Evolutionary conservation across 2,329 filamentous ascomycete genomes (phyloP).

Genomic region (Trichophyton verrucosum): DNA sequence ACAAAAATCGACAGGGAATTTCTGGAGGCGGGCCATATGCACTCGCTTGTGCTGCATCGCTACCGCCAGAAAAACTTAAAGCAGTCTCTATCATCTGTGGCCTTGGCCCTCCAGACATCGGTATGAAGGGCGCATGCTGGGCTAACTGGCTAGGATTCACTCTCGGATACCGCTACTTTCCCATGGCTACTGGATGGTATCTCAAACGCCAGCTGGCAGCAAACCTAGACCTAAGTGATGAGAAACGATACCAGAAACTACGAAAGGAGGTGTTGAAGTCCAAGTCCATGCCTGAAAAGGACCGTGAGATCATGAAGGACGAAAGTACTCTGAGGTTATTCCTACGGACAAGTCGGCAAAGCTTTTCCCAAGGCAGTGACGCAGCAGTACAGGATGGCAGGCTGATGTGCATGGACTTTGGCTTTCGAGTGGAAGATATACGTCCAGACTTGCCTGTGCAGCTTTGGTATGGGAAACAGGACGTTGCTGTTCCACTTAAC

Average conservation of each 20-base stretch:
- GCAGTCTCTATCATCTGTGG: constrained; percentile 29
- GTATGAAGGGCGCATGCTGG: constrained; percentile 20
- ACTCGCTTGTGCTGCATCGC: constrained; percentile 33
- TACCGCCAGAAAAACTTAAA: constrained; percentile 27
- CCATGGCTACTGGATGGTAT: constrained; percentile 17
- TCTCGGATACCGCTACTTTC: constrained; percentile 20
- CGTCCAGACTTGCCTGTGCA: constrained; percentile 24
- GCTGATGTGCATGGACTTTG: constrained; percentile 20
- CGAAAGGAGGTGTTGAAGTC: constrained; percentile 7
- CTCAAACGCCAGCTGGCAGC: constrained; percentile 17
- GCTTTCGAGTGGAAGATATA: constrained; percentile 27
- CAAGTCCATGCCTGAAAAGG: constrained; percentile 15
- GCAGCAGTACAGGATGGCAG: constrained; percentile 21
- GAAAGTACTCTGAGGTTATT: constrained; percentile 15
- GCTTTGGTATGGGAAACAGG: constrained; percentile 27
- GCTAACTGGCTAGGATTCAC: constrained; percentile 21
- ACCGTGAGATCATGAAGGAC: constrained; percentile 17
- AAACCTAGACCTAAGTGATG: constrained; percentile 24
- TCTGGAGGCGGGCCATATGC: constrained; percentile 39
- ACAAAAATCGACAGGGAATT: constrained; percentile 25
- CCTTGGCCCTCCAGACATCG: constrained; percentile 26
- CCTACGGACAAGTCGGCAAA: constrained; percentile 17
- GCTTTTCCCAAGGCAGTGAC: constrained; percentile 23
- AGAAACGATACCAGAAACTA: constrained; percentile 19
- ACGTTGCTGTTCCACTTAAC: constrained; percentile 23